Evolutionary conservation across 441 rosid genomes (phyloP), one percentile per base, ranked within the genome.

Genomic region (Kokia cookei): DNA sequence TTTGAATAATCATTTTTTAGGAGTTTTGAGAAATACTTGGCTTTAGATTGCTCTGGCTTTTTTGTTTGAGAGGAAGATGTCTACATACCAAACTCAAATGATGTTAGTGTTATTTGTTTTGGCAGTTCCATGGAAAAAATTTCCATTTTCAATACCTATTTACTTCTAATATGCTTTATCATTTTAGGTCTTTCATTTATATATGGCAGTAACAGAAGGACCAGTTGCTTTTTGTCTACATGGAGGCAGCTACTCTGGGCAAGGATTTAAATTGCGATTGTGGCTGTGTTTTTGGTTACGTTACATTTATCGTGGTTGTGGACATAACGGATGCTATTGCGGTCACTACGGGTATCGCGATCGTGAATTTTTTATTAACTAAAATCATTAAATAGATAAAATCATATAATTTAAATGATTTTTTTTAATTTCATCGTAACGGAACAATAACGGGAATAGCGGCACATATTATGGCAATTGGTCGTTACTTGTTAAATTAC

Each of bases 211-310:
- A 82, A 86, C 79, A 26, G 90, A 91, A 75, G 98, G 99, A 60
- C 96, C 98, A 6, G 90, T 96, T 37, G 92, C 90, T 35, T 89
- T 92, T 83, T 93, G 93, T 85, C 86, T 93, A 15, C 98, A 92
- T 71, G 99, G 98, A 27, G 99, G 97, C 81, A 98, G 98, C 53
- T 91, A 85, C 85, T 85, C 93, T 72, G 99, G 99, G 98, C 22
- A 19, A 19, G 22, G 22, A 19, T 19, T 19, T 19, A 19, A 19
- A 19, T 19, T 19, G 22, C 0, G 22, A 0, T 19, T 19, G 22
- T 19, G 22, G 22, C 22, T 0, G 22, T 0, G 22, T 19, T 19
- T 19, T 19, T 19, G 22, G 22, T 19, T 19, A 19, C 22, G 22
- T 19, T 19, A 0, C 22, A 0, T 19, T 19, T 19, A 19, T 19